Base-by-base conservation (phyloP, 164 flowering plant species). In the Protea cynaroides region DNA sequence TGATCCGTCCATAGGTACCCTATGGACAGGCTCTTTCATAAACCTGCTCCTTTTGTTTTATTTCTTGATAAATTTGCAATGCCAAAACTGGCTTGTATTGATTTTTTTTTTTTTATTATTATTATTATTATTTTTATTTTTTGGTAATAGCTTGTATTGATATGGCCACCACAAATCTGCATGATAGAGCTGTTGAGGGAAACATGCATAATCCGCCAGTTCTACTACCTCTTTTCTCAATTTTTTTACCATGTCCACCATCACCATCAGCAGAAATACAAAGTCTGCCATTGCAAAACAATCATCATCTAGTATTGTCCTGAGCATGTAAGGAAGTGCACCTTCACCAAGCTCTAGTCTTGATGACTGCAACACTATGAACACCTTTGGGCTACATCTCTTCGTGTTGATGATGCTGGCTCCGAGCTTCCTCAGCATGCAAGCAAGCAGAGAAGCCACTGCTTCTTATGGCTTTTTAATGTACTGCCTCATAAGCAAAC, bases 401-500 rank as follows among this genome's bases (percentile, higher is more conserved):
- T 65, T 80, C 90, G 79, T 85, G 25, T 70, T 67, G 69, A 3
- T 61, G 8, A 87, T 70, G 78, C 84, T 75, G 22, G 80, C 78
- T 51, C 84, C 86, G 8, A 87, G 79, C 75, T 84, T 88, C 65
- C 74, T 74, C 38, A 87, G 54, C 10, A 73, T 76, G 79, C 71
- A 69, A 25, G 63, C 73, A 25, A 84, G 68, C 8, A 74, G 55
- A 8, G 72, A 46, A 17, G 76, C 80, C 15, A 71, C 72, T 34
- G 59, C 64, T 63, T 79, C 83, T 50, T 86, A 78, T 29, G 87
- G 80, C 52, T 82, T 90, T 68, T 73, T 80, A 15, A 84, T 60
- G 6, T 58, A 18, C 36, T 78, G 63, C 47, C 76, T 80, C n/a
- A n/a, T n/a, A n/a, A n/a, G n/a, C n/a, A n/a, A 66, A 46, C 22